Conservation (phyloP, 2,329 filamentous ascomycete species). For the Colletotrichum somersetense region DNA sequence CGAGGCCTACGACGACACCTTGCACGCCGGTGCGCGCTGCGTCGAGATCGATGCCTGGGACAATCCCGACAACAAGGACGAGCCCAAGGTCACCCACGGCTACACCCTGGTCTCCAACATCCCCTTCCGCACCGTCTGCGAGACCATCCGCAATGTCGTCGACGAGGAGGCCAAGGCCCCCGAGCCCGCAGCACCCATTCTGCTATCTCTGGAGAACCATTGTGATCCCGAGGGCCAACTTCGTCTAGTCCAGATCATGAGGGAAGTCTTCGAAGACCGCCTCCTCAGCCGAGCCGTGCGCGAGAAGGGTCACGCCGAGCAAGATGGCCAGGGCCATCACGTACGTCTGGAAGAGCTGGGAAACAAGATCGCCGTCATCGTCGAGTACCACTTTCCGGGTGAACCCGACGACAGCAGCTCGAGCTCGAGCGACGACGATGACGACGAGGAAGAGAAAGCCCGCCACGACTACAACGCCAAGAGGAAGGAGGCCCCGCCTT, state of each 20-base stretch:
- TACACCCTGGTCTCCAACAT: slow-evolving; percentile 77
- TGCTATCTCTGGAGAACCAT: slow-evolving; percentile 78
- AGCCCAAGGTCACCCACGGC: slow-evolving; percentile 79
- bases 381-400: slow-evolving; percentile 73
- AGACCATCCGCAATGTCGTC: slow-evolving; percentile 72
- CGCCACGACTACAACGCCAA: slow-evolving; percentile 60
- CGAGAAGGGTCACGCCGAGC: slow-evolving; percentile 67
- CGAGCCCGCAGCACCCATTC: slow-evolving; percentile 65
- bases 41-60: slow-evolving; percentile 84
- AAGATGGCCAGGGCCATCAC: slow-evolving; percentile 63
- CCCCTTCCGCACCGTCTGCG: slow-evolving; percentile 73
- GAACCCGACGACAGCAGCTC: slow-evolving; percentile 59
- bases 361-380: slow-evolving; percentile 74
- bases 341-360: slow-evolving; percentile 71
- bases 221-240: slow-evolving; percentile 70
- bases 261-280: slow-evolving; percentile 70
- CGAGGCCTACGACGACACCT: slow-evolving; percentile 71
- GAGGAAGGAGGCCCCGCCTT: slow-evolving; percentile 61
- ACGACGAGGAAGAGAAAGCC: slow-evolving; percentile 57
- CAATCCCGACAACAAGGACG: slow-evolving; percentile 68
- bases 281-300: slow-evolving; percentile 70
- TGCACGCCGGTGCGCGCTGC: slow-evolving; percentile 74
- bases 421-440: slow-evolving; percentile 54
- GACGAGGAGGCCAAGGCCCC: slow-evolving; percentile 67
- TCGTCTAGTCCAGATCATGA: slow-evolving; percentile 74